phyloP scores from a whole-genome alignment of 2,329 filamentous ascomycete genomes.

The Parastagonospora nodorum region DNA sequence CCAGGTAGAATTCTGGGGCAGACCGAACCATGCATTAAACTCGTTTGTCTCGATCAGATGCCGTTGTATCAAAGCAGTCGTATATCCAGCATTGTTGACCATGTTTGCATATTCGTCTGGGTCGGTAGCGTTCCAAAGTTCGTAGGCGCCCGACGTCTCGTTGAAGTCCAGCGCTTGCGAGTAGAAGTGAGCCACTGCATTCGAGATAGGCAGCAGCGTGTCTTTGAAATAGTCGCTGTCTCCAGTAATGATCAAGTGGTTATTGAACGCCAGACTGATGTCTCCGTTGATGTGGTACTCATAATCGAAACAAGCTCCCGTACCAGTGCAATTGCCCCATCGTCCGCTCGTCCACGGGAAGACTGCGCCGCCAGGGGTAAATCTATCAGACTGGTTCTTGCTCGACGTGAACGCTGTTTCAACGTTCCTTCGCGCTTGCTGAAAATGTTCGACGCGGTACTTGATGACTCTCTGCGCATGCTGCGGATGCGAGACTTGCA shows the following conservation, averaged over 20 bases:
- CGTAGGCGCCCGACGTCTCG: constrained; percentile 43
- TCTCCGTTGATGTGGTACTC: constrained; percentile 75
- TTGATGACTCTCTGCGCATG: constrained; percentile 67
- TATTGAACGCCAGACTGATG: constrained; percentile 66
- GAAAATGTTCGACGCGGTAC: constrained; percentile 64
- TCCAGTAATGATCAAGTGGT: constrained; percentile 65
- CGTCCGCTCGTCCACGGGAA: constrained; percentile 72
- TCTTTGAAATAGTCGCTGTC: constrained; percentile 61
- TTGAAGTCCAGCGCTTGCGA: constrained; percentile 65
- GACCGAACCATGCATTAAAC: constrained; percentile 62
- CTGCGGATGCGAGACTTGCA: constrained; percentile 67
- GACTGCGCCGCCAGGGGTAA: constrained; percentile 62
- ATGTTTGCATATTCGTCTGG: constrained; percentile 73
- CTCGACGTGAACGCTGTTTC: constrained; percentile 61
- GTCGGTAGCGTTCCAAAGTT: constrained; percentile 66
- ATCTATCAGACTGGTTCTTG: constrained; percentile 62
- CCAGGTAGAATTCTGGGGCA: constrained; percentile 63
- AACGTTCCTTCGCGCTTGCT: constrained; percentile 65
- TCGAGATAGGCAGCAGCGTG: constrained; percentile 65
- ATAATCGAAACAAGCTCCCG: constrained; percentile 69
- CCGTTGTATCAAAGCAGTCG: constrained; percentile 65
- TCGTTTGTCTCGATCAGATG: constrained; percentile 62
- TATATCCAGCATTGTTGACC: constrained; percentile 71
- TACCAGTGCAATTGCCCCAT: constrained; percentile 69
- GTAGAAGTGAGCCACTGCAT: constrained; percentile 67